A percentile compares a stretch with the other conserved stretches of the same genome.
These are phyloP conservation scores for Grosmannia clavigera DNA, from an alignment of 2,329 filamentous ascomycete species.

Conservation along the genomic window DNA sequence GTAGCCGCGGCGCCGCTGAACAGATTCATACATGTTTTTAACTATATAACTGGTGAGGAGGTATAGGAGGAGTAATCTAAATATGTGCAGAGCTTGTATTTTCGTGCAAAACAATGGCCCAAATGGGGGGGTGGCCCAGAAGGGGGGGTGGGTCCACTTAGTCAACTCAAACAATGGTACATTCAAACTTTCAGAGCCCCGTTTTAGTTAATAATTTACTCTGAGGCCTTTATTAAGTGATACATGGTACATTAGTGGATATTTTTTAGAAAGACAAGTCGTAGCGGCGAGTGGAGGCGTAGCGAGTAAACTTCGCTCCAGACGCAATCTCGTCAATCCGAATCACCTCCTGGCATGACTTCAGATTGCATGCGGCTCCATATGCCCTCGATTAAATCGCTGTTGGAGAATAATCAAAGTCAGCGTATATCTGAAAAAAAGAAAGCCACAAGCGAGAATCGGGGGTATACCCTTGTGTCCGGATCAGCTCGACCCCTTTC, in stretches of 20 bases:
- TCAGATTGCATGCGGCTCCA: slow-evolving; percentile 26
- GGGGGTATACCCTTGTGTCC: slow-evolving; percentile 27
- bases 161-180: too few species aligned
- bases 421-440: not conserved
- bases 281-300: too few species aligned
- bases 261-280: too few species aligned
- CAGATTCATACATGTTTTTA: not conserved
- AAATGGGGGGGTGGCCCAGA: too few species aligned
- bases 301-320: not conserved
- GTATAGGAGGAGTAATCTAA: not conserved
- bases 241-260: too few species aligned
- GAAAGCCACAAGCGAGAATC: not conserved
- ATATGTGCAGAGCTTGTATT: not conserved
- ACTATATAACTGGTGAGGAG: not conserved
- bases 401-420: slow-evolving; percentile 8
- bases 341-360: slow-evolving; percentile 16
- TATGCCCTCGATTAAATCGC: slow-evolving; percentile 22
- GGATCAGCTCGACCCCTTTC: slow-evolving; percentile 28
- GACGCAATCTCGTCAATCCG: slow-evolving; percentile 6
- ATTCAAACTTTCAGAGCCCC: too few species aligned
- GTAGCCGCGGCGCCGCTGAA: not conserved
- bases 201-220: too few species aligned
- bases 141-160: too few species aligned
- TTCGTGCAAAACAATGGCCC: not conserved
- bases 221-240: too few species aligned